These are phyloP conservation scores for Aspergillus ustus DNA, from an alignment of 2,329 filamentous ascomycete species.

Conservation along the genomic window DNA sequence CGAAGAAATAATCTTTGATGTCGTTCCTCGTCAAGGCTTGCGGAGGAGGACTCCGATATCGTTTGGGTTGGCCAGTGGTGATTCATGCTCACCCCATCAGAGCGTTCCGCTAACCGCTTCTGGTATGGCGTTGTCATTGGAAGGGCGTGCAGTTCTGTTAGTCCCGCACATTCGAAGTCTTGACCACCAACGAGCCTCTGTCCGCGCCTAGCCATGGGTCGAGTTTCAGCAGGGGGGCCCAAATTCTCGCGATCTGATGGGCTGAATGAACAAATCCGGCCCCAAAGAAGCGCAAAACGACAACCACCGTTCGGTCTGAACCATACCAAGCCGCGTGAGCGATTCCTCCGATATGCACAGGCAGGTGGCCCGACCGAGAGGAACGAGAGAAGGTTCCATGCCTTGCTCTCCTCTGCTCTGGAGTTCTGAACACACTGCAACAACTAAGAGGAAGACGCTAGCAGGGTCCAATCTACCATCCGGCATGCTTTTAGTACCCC, in stretches of 20 bases:
- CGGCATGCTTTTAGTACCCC: constrained; percentile 32
- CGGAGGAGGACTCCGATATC: constrained; percentile 15
- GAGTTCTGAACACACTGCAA: constrained; percentile 4
- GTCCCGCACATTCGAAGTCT: constrained; percentile 1
- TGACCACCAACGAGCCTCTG: constrained; percentile 10
- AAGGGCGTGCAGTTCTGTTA: constrained; percentile 33
- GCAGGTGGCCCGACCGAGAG: neutral
- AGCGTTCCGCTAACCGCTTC: constrained; percentile 20
- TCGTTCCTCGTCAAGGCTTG: neutral
- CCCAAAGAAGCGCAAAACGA: neutral
- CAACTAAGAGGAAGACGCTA: constrained; percentile 25
- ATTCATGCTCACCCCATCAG: constrained; percentile 18
- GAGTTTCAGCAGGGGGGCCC: neutral
- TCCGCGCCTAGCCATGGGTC: constrained; percentile 12
- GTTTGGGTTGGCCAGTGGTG: constrained; percentile 8
- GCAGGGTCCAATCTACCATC: constrained; percentile 13
- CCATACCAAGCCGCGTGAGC: constrained; percentile 1
- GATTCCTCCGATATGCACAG: neutral
- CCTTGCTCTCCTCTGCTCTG: constrained; percentile 3
- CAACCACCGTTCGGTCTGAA: neutral
- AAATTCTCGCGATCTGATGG: constrained; percentile 8
- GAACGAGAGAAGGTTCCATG: neutral
- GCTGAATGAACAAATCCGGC: neutral
- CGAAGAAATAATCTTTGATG: neutral
- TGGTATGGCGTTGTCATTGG: constrained; percentile 36